These are phyloP conservation scores for Kernera saxatilis DNA, from an alignment of 345 rosid genomes.

Conservation along the genomic window DNA sequence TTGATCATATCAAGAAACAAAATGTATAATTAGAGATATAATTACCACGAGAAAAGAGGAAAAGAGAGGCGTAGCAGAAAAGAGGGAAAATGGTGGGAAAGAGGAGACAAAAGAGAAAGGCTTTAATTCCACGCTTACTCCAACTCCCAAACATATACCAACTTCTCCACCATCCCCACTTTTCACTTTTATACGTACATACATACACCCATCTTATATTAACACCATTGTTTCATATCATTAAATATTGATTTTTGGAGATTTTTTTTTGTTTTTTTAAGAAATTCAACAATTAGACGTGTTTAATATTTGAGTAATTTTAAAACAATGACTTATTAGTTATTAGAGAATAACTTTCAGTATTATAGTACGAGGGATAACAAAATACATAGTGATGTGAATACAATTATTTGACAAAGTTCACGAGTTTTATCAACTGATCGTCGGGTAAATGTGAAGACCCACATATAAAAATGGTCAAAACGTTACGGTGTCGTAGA, in stretches of 20 bases:
- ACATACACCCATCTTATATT: not conserved
- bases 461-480: too few species aligned
- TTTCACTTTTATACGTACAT: not conserved
- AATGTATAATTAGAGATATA: not conserved
- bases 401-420: too few species aligned
- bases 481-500: too few species aligned
- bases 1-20: not conserved
- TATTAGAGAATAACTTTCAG: not conserved
- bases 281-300: too few species aligned
- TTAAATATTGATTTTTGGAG: not conserved
- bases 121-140: conserved; percentile 43
- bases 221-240: too few species aligned
- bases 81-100: conserved; percentile 38
- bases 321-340: not conserved
- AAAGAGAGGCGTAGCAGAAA: conserved; percentile 37
- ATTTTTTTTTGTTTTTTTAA: not conserved
- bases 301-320: not conserved
- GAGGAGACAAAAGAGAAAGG: conserved; percentile 38
- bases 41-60: not conserved
- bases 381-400: too few species aligned
- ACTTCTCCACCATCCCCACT: conserved; percentile 30
- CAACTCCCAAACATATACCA: conserved; percentile 35
- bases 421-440: too few species aligned
- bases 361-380: not conserved
- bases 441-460: too few species aligned